phyloP scores from a whole-genome alignment of 2,329 filamentous ascomycete species.

The Ophiostoma pallidulum region DNA sequence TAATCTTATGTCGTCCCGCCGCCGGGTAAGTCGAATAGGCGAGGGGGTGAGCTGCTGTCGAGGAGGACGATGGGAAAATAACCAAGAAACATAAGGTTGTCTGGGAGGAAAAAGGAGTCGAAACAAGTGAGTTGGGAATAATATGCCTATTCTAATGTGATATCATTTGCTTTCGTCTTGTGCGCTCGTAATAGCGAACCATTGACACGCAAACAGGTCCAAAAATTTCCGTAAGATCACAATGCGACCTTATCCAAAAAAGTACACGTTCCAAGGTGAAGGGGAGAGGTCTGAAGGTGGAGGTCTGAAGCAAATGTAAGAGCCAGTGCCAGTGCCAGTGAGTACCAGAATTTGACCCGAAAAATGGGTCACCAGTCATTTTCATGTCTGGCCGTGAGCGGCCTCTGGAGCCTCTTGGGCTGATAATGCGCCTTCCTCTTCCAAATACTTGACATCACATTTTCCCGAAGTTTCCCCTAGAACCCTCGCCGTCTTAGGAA shows the following conservation, averaged over 20 bases:
- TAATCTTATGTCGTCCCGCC: not conserved
- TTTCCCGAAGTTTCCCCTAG: no score
- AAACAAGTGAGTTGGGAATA: conserved; percentile 4
- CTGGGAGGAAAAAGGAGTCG: no score
- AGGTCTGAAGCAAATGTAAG: not conserved
- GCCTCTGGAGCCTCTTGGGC: no score
- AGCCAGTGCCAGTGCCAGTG: conserved; percentile 3
- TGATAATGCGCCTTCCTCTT: not conserved
- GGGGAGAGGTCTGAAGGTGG: not conserved
- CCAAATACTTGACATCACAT: no score
- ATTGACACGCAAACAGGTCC: not conserved
- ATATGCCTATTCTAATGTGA: conserved; percentile 2
- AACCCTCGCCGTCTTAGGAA: no score
- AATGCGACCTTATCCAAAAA: not conserved
- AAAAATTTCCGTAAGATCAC: not conserved
- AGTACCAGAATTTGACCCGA: no score
- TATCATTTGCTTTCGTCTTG: not conserved
- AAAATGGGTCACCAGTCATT: no score
- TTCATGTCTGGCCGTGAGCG: no score
- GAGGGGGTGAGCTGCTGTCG: not conserved
- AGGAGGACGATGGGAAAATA: no score
- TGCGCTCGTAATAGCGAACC: not conserved
- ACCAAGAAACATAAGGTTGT: no score
- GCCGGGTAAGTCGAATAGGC: not conserved
- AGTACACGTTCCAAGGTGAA: not conserved